Base-by-base conservation (phyloP, 2,329 filamentous ascomycete genomes). In the Paraconiothyrium brasiliense region DNA sequence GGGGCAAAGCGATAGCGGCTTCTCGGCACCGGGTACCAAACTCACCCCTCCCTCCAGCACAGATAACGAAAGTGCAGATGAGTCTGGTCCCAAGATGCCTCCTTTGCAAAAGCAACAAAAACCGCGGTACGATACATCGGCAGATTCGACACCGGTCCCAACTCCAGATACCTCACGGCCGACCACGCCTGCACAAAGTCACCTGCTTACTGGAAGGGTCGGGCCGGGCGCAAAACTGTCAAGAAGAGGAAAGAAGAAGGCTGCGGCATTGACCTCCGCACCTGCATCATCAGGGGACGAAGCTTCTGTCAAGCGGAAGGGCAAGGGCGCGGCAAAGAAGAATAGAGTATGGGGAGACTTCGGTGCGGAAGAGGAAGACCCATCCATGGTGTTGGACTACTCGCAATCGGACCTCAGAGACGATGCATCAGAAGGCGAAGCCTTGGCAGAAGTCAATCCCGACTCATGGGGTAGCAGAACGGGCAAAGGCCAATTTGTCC, bases 261-360 rank as follows among this genome's bases (percentile, higher is more conserved):
- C 85, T 24, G 82, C 84, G 55, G 78, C 80, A 0, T 79, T 76
- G 50, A 80, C 76, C 44, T 87, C 89, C 1, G 86, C 87, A 2
- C 86, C 88, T 16, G 85, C 82, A 8, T 97, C 93, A 0, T 97
- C 93, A 0, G 93, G 94, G 1, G 95, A 98, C 70, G 95, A 98
- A 71, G 85, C 84, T 0, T 80, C 86, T 6, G 81, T 84, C 20
- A 78, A 78, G 70, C 84, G 85, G 67, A 89, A 88, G 71, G 79
- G 78, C 49, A 92, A 84, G 30, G 88, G 87, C 67, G 79, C 84
- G 13, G 84, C 82, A 9, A 98, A 98, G 83, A 94, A 93, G 78
- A 92, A 92, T 71, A 89, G 95, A 65, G 93, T 91, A 75, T 99
- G 95, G 95, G 92, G 94, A 73, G 92, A 91, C 5, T 92, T 97